Evolutionary conservation across 148 eudicot species (phyloP).

Genomic region (Simmondsia chinensis): DNA sequence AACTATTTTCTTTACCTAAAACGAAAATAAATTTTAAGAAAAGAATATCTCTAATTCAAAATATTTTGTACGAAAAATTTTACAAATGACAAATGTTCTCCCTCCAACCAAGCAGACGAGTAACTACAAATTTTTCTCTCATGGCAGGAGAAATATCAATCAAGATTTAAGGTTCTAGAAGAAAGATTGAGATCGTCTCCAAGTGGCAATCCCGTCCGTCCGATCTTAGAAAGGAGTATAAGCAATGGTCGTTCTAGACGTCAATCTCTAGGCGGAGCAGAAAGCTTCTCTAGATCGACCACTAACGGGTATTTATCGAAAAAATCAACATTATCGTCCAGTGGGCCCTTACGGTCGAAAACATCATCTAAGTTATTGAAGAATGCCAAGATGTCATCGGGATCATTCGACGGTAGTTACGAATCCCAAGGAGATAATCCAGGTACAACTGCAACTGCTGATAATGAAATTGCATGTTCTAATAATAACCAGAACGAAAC

Average conservation of each 20-base stretch:
- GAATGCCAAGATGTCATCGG: conserved; percentile 33
- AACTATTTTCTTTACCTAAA: too few species aligned
- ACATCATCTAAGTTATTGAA: conserved; percentile 30
- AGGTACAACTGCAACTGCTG: conserved; percentile 8
- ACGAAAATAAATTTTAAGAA: too few species aligned
- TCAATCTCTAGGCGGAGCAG: conserved; percentile 76
- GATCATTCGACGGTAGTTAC: conserved; percentile 48
- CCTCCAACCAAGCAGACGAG: too few species aligned
- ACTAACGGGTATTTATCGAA: conserved; percentile 52
- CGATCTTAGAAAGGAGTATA: conserved; percentile 35
- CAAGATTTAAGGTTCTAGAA: conserved; percentile 91
- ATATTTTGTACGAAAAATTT: too few species aligned
- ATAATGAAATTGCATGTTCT: conserved; percentile 11
- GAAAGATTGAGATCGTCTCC: conserved; percentile 57
- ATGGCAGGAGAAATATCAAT: conserved; percentile 78
- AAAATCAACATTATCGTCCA: conserved; percentile 34
- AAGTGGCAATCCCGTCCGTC: conserved; percentile 26
- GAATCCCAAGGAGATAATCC: conserved; percentile 24
- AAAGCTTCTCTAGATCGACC: conserved; percentile 42
- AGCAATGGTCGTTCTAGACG: conserved; percentile 58
- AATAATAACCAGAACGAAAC: conserved; percentile 17
- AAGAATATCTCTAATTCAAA: too few species aligned
- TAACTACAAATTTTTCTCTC: too few species aligned
- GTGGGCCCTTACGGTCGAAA: conserved; percentile 24
- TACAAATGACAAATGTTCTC: too few species aligned